Evolutionary conservation across 176 grass and related monocot genomes (phyloP), one percentile per base, ranked within the genome.

Genomic region (Oryza longistaminata): DNA sequence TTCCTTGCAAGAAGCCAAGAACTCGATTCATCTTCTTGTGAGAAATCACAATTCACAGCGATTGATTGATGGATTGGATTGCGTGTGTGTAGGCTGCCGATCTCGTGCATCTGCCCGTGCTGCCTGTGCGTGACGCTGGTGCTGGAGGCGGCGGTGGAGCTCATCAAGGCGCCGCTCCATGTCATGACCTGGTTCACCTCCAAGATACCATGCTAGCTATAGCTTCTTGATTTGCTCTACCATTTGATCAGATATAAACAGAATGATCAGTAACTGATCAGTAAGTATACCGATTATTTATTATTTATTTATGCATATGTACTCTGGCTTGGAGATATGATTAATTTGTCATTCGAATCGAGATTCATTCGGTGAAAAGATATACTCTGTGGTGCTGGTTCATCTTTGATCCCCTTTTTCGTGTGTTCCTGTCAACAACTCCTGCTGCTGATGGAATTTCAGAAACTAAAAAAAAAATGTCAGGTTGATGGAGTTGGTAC

Each of bases 101-200:
- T 94, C 81, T 94, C 92, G 16, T 94, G 92, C 87, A 89, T 94
- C 71, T 94, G 89, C 84, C 87, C 89, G 42, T 94, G 89, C 85
- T 94, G 92, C 84, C 76, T 94, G 10, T 94, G 92, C 81, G 87
- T 94, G 84, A 94, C 89, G 81, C 12, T 94, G 68, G 67, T 94
- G 87, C 81, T 94, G 81, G 92, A 94, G 87, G 60, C 73, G 64
- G 84, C 92, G 29, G 85, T 87, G 72, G 89, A 94, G 89, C 92
- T 94, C 68, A 78, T 94, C 68, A 94, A 91, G 79, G 84, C 89
- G 76, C 92, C 87, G 73, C 89, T 94, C 52, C 92, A 94, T 55
- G 92, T 91, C 84, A 94, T 94, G 84, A 87, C 87, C n/a, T 94
- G 92, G 89, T 94, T 91, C 87, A 91, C 92, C 77, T 85, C 89